Evolutionary conservation across 805 yeast genomes (phyloP).

Genomic region (Schwanniomyces yamadae): DNA sequence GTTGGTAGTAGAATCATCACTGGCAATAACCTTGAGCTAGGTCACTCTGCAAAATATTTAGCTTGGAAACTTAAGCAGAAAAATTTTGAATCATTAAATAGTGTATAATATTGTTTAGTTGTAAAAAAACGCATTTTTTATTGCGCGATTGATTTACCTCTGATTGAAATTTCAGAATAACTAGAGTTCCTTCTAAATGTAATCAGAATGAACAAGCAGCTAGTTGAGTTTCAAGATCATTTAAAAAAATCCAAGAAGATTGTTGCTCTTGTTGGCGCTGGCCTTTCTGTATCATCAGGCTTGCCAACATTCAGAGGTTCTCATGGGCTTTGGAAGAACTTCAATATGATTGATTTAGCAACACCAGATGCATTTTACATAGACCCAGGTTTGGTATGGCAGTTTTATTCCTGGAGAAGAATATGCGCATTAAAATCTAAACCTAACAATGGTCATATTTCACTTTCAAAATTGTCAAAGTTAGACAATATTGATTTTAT

Average conservation of each 20-base stretch:
- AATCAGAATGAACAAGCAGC: conserved; percentile 19
- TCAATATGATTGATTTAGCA: conserved; percentile 78
- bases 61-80: conserved; percentile 38
- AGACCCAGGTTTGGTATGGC: conserved; percentile 90
- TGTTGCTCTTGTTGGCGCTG: conserved; percentile 77
- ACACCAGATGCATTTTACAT: conserved; percentile 86
- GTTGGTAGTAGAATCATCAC: conserved; percentile 16
- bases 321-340: conserved; percentile 75
- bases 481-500: conserved; percentile 41
- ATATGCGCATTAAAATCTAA: conserved; percentile 59
- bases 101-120: too few relatives aligned
- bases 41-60: conserved; percentile 74
- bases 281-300: conserved; percentile 76
- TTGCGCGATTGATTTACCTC: too few relatives aligned
- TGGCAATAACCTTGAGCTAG: conserved; percentile 38
- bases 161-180: too few relatives aligned
- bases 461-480: conserved; percentile 62
- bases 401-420: conserved; percentile 73
- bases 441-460: conserved; percentile 75
- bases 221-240: conserved; percentile 50
- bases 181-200: too few relatives aligned
- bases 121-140: too few relatives aligned
- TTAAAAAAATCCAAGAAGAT: conserved; percentile 46
- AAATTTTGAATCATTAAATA: too few relatives aligned
- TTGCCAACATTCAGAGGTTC: conserved; percentile 70